Evolutionary conservation across 2,329 filamentous ascomycete species (phyloP).

Genomic region (Purpureocillium takamizusanense): DNA sequence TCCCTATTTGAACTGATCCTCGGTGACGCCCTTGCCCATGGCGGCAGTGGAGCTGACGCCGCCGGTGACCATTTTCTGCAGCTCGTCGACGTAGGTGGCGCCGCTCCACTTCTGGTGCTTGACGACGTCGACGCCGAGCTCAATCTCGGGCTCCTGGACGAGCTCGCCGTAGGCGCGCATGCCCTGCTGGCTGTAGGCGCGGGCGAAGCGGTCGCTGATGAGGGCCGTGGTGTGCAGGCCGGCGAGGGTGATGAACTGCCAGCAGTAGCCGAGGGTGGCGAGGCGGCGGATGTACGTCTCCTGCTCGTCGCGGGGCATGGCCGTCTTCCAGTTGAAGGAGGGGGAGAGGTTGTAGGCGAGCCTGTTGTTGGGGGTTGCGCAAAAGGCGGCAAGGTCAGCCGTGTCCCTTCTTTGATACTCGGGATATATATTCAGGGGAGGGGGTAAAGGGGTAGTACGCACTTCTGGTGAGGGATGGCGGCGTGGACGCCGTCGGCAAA

Average conservation of each 20-base stretch:
- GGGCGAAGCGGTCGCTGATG: slow-evolving; percentile 81
- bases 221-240: slow-evolving; percentile 93
- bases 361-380: too few relatives aligned
- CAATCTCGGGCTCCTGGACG: slow-evolving; percentile 97
- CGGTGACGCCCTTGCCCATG: slow-evolving; percentile 96
- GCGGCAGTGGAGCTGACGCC: slow-evolving; percentile 86
- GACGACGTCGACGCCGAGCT: slow-evolving; percentile 80
- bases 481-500: slow-evolving; percentile 92
- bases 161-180: slow-evolving; percentile 97
- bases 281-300: slow-evolving; percentile 95
- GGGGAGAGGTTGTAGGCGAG: slow-evolving; percentile 97
- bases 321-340: slow-evolving; percentile 99
- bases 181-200: slow-evolving; percentile 69
- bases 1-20: slow-evolving; percentile 70
- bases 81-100: slow-evolving; percentile 86
- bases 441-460: slow-evolving; percentile 26
- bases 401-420: too few relatives aligned
- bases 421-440: background rate
- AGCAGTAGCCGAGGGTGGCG: slow-evolving; percentile 85
- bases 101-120: slow-evolving; percentile 99
- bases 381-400: too few relatives aligned
- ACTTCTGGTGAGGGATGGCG: slow-evolving; percentile 95
- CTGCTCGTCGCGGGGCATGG: slow-evolving; percentile 85
- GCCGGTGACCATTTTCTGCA: slow-evolving; percentile 95
- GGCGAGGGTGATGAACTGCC: slow-evolving; percentile 99